Percentiles rank a stretch among this genome's conserved stretches.
Conservation (phyloP, 768 basidiomycete species). For the Tricholomella constricta region DNA sequence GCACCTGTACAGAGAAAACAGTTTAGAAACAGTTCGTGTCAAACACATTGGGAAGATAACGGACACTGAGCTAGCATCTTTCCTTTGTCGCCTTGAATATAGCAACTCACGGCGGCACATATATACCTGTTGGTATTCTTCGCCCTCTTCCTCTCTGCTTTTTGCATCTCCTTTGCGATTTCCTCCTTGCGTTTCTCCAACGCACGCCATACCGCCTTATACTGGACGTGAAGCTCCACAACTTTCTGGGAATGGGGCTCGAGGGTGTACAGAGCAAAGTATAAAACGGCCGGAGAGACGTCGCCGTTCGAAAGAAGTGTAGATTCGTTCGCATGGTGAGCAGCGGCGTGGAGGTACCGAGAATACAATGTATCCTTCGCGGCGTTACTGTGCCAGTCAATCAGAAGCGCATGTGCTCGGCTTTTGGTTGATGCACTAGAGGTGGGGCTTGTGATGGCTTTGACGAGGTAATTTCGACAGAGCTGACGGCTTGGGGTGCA, state of each 20-base stretch:
- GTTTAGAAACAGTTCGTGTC: background rate
- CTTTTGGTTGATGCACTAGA: constrained; percentile 7
- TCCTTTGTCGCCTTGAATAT: constrained; percentile 28
- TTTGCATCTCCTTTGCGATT: constrained; percentile 15
- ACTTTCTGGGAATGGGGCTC: constrained; percentile 9
- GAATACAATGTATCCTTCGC: background rate
- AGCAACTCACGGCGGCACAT: constrained; percentile 29
- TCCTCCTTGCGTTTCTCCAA: constrained; percentile 20
- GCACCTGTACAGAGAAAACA: constrained; percentile 17
- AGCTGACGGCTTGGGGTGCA: constrained; percentile 13
- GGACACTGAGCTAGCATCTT: constrained; percentile 26
- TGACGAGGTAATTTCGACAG: constrained; percentile 13
- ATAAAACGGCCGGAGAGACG: constrained; percentile 20
- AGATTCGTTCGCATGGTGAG: constrained; percentile 21
- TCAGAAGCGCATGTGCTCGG: constrained; percentile 17
- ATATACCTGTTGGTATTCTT: constrained; percentile 28
- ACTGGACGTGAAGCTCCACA: constrained; percentile 19
- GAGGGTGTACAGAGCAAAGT: constrained; percentile 20
- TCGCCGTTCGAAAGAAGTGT: constrained; percentile 12
- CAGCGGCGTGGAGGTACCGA: constrained; percentile 20
- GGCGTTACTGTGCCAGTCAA: constrained; percentile 13
- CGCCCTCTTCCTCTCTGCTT: constrained; percentile 25
- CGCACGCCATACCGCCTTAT: constrained; percentile 22
- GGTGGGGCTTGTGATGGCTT: constrained; percentile 11
- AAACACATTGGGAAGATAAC: constrained; percentile 2